Base-by-base conservation (phyloP, 2,329 filamentous ascomycete genomes). In the Thelonectria olida region DNA sequence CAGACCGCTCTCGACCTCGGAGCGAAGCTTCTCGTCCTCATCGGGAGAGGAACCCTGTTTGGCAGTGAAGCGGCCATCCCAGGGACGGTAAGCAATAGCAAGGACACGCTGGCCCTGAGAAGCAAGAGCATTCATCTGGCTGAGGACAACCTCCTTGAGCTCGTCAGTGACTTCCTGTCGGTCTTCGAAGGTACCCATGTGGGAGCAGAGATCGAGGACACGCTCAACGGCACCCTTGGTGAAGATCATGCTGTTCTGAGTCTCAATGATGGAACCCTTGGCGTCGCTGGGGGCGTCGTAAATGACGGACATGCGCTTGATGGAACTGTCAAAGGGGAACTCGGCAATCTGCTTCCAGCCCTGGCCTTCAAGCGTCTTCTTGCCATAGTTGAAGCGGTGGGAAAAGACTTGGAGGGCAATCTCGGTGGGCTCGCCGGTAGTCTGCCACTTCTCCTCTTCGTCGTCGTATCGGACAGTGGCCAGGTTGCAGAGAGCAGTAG, bases 231-330 rank as follows among this genome's bases (percentile, higher is more conserved):
- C 87, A 9, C 87, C 87, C 73, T 89, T 89, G 63, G 84, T 86
- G 66, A 88, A 88, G 5, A 89, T 80, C 62, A 85, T 72, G 66
- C 84, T 86, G 67, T 79, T 80, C 5, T 78, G 71, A 1, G 75
- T 69, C n/a, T 79, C 73, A 13, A 78, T 72, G 10, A 81, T 75
- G 19, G 73, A 77, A 9, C 73, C 73, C 2, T 73, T 75, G 34
- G 82, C 78, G 7, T 74, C 73, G 5, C 72, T 65, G 1, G 84
- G 84, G 6, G 77, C 77, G 48, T 86, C 81, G 76, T 91, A 92
- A 45, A 93, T 84, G 57, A 93, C 90, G 8, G 89, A 91, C 91
- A 93, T 93, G 69, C 89, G 88, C 83, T 93, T 93, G 73, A 92
- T 87, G 68, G 84, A 85, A 57, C 89, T 92, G 75, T 93, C 90